These are phyloP conservation scores for Ophiobolus disseminans DNA, from an alignment of 2,329 filamentous ascomycete genomes.

Conservation along the genomic window DNA sequence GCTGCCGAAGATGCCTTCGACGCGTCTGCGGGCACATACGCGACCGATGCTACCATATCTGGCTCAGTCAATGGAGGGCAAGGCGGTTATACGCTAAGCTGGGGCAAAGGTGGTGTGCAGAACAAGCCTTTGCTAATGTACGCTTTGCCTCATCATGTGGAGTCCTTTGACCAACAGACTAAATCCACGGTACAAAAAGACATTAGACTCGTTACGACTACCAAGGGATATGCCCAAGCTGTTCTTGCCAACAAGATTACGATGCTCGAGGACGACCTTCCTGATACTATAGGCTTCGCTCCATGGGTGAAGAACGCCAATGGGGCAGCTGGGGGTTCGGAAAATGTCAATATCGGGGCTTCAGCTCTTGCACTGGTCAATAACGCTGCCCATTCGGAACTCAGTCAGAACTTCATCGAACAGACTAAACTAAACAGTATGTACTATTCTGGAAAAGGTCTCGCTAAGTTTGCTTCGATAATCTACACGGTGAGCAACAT, in stretches of 20 bases:
- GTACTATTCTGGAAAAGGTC: constrained; percentile 80
- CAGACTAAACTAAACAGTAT: constrained; percentile 86
- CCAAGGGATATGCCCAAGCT: constrained; percentile 81
- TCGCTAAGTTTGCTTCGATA: constrained; percentile 55
- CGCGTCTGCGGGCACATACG: constrained; percentile 76
- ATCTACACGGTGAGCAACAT: constrained; percentile 60
- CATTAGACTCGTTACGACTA: constrained; percentile 77
- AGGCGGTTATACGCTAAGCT: constrained; percentile 78
- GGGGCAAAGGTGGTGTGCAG: constrained; percentile 70
- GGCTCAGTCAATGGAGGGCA: constrained; percentile 52
- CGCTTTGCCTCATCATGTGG: constrained; percentile 84
- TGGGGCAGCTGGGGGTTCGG: constrained; percentile 46
- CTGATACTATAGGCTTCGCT: constrained; percentile 75
- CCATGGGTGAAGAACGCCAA: constrained; percentile 71
- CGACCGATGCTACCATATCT: constrained; percentile 63
- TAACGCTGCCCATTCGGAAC: constrained; percentile 70
- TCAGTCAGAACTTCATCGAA: constrained; percentile 74
- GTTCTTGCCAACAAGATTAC: constrained; percentile 64
- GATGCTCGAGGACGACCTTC: constrained; percentile 74
- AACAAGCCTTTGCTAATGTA: constrained; percentile 76
- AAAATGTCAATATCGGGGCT: constrained; percentile 49
- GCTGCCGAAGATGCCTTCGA: constrained; percentile 76
- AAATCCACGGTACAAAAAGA: constrained; percentile 56
- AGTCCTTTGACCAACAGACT: constrained; percentile 72
- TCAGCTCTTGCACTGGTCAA: constrained; percentile 66